Conservation (phyloP, 192 early-diverging fungal species). For the Obelidium mucronatum region DNA sequence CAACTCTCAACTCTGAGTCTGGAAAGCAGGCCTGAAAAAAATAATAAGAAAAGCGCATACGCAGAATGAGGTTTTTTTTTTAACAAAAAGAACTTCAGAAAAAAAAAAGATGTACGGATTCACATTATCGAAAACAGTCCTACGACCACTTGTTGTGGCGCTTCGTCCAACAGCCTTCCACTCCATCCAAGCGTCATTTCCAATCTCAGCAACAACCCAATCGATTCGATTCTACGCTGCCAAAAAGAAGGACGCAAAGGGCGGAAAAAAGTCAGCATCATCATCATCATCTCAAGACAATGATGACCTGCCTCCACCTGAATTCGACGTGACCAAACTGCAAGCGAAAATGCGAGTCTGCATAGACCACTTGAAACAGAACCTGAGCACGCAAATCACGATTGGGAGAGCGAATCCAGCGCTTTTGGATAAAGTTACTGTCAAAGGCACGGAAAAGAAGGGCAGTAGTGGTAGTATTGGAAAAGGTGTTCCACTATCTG, state of each 20-base stretch:
- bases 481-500: slow-evolving; percentile 53
- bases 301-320: background rate
- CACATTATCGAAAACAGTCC: too few species aligned
- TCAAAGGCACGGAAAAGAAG: background rate
- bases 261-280: background rate
- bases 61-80: too few species aligned
- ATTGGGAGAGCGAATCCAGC: slow-evolving; percentile 21
- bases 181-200: too few species aligned
- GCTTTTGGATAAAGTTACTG: slow-evolving; percentile 12
- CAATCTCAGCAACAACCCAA: too few species aligned
- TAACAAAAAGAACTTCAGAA: too few species aligned
- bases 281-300: background rate
- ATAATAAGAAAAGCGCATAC: too few species aligned
- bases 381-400: background rate
- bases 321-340: slow-evolving; percentile 20
- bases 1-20: too few species aligned
- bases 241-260: slow-evolving; percentile 23
- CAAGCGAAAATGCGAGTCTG: slow-evolving; percentile 1
- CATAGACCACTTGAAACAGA: slow-evolving; percentile 4
- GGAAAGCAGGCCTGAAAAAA: too few species aligned
- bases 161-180: too few species aligned
- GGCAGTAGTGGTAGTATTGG: too few species aligned
- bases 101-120: too few species aligned
- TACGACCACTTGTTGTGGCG: too few species aligned
- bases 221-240: slow-evolving; percentile 16